Percentiles rank a stretch among this genome's conserved stretches.
Conservation (phyloP, 164 flowering plant genomes). For the Chimonanthus praecox region DNA sequence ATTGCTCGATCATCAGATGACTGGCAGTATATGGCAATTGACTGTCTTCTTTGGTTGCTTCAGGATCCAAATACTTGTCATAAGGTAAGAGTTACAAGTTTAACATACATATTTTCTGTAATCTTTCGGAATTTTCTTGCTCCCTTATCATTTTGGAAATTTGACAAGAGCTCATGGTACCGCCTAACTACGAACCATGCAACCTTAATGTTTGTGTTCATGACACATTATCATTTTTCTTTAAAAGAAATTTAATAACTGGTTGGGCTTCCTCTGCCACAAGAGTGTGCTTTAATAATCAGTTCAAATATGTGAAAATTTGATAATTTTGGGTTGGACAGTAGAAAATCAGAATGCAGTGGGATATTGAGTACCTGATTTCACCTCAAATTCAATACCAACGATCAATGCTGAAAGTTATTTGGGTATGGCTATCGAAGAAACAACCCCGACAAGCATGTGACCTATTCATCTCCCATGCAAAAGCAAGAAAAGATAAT, state of each 20-base stretch:
- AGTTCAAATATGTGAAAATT: background rate
- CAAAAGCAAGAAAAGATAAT: too few species aligned
- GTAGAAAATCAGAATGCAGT: too few species aligned
- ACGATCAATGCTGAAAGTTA: background rate
- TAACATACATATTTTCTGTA: background rate
- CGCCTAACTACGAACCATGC: too few species aligned
- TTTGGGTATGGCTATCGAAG: background rate
- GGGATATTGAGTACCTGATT: too few species aligned
- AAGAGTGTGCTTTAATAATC: background rate
- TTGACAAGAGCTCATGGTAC: background rate
- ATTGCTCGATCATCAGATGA: constrained; percentile 98
- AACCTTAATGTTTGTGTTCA: too few species aligned
- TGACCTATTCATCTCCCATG: too few species aligned
- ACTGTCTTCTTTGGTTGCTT: constrained; percentile 96
- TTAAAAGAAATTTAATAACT: too few species aligned
- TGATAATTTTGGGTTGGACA: background rate
- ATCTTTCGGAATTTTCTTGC: background rate
- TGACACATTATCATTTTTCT: too few species aligned
- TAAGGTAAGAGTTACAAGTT: constrained; percentile 46
- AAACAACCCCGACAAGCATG: too few species aligned
- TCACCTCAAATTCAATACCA: background rate
- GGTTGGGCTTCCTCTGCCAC: background rate
- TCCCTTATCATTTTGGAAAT: background rate
- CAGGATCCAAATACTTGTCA: constrained; percentile 82
- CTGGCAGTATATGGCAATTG: constrained; percentile 99